Base-by-base conservation (phyloP, 495 filamentous ascomycete species). In the Penicillium macrosclerotiorum region DNA sequence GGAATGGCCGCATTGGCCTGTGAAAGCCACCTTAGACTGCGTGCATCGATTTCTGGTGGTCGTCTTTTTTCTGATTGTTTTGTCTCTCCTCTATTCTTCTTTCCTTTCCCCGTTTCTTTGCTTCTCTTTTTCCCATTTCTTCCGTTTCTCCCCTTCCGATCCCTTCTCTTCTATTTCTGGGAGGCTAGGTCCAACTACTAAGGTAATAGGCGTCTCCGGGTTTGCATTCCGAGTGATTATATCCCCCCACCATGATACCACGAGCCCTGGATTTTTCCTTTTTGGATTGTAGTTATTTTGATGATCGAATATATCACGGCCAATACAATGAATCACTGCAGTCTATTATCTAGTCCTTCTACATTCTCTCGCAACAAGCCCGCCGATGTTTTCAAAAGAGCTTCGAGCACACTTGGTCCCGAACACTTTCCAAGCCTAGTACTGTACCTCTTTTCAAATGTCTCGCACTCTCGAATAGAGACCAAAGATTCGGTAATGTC, bases 191-290 rank as follows among this genome's bases (percentile, higher is more conserved):
- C 12, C n/a, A n/a, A 8, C 19, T 22, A 19, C 20, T 19, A 25
- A 38, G 27, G 42, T 40, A 37, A 49, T 22, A 32, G 45, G 50
- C 48, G 49, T 49, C 40, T 38, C 40, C 36, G 44, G 42, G 27
- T 45, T 44, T 51, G 50, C 57, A 23, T 49, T 51, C 49, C 23
- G 44, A 52, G 46, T 42, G 46, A 26, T 60, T 51, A 26, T 32
- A 40, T 47, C 50, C 20, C 37, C 39, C 14, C 14, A 7, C 30
- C 38, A 69, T 71, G 69, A 72, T 72, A 72, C 69, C 67, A 70
- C 58, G 56, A 59, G 57, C 56, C 37, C 51, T 56, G 57, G 52
- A 48, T 54, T 34, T 50, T 52, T 51, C 32, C 37, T 42, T 41
- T 42, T 54, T 52, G 37, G 19, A 30, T 41, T 64, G 43, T 48